A percentile compares a stretch with the other conserved stretches of the same genome.
Evolutionary conservation across 2,329 filamentous ascomycete species (phyloP).

Genomic region (Exserohilum rostratum): DNA sequence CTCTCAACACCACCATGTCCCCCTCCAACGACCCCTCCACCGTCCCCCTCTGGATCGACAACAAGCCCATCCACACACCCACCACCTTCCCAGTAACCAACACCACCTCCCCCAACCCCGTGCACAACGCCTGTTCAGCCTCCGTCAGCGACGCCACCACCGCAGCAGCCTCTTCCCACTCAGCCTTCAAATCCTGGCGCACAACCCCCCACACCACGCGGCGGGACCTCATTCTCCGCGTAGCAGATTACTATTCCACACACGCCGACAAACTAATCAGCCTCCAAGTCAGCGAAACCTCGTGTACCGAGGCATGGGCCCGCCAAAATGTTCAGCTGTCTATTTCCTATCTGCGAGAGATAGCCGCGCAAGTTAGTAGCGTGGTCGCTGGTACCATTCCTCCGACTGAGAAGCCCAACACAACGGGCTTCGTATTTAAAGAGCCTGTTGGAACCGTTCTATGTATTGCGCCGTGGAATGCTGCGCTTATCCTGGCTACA

Average conservation of each 20-base stretch:
- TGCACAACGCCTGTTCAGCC: slow-evolving; percentile 62
- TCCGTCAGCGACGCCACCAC: slow-evolving; percentile 60
- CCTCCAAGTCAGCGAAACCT: slow-evolving; percentile 64
- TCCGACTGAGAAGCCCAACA: slow-evolving; percentile 33
- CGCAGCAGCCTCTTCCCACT: slow-evolving; percentile 64
- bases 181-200: slow-evolving; percentile 71
- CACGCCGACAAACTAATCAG: slow-evolving; percentile 64
- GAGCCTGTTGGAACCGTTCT: slow-evolving; percentile 33
- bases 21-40: slow-evolving; percentile 1
- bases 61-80: slow-evolving; percentile 44
- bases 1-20: neutral
- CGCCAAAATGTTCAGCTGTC: slow-evolving; percentile 45
- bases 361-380: slow-evolving; percentile 45
- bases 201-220: slow-evolving; percentile 65
- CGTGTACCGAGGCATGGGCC: slow-evolving; percentile 49
- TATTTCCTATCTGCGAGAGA: slow-evolving; percentile 54
- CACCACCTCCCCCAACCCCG: slow-evolving; percentile 58
- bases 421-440: slow-evolving; percentile 40
- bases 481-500: slow-evolving; percentile 49
- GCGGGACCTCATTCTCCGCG: slow-evolving; percentile 71
- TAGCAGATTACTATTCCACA: slow-evolving; percentile 65
- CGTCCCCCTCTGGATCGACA: slow-evolving; percentile 54
- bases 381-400: slow-evolving; percentile 29
- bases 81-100: slow-evolving; percentile 60
- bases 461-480: slow-evolving; percentile 52